phyloP scores from a whole-genome alignment of 257 asterid genomes.

The Solanum clarkiae region DNA sequence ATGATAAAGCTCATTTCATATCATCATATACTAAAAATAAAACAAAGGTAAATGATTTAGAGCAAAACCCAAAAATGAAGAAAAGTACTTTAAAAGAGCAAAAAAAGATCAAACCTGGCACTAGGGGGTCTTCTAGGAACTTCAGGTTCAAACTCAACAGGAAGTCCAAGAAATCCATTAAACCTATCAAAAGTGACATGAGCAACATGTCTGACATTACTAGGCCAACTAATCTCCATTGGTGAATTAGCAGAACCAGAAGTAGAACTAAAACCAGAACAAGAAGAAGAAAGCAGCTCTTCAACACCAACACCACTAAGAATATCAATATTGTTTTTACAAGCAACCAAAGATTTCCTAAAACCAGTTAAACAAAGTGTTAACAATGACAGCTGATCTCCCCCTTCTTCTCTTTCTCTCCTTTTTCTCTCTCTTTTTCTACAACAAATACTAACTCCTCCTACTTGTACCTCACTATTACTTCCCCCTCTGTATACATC shows the following conservation, averaged over 20 bases:
- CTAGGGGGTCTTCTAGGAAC: conserved; percentile 56
- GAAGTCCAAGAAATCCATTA: conserved; percentile 55
- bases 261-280: neutral
- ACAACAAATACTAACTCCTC: neutral
- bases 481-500: conserved; percentile 13
- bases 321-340: conserved; percentile 11
- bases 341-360: conserved; percentile 34
- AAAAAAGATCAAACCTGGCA: conserved; percentile 30
- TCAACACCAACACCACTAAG: conserved; percentile 2
- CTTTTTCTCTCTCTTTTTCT: conserved; percentile 12
- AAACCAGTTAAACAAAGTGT: conserved; percentile 26
- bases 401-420: conserved; percentile 28
- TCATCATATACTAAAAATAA: neutral
- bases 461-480: conserved; percentile 9
- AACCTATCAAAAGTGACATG: conserved; percentile 55
- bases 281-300: conserved; percentile 10
- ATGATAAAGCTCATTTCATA: neutral
- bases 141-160: conserved; percentile 60
- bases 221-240: conserved; percentile 37
- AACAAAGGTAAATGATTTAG: neutral
- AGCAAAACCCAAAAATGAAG: neutral
- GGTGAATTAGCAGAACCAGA: neutral
- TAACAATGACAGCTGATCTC: conserved; percentile 30
- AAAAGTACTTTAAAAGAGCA: neutral
- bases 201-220: conserved; percentile 52